phyloP scores from a whole-genome alignment of 2,329 filamentous ascomycete genomes.

The Ascochyta viciae-villosae region DNA sequence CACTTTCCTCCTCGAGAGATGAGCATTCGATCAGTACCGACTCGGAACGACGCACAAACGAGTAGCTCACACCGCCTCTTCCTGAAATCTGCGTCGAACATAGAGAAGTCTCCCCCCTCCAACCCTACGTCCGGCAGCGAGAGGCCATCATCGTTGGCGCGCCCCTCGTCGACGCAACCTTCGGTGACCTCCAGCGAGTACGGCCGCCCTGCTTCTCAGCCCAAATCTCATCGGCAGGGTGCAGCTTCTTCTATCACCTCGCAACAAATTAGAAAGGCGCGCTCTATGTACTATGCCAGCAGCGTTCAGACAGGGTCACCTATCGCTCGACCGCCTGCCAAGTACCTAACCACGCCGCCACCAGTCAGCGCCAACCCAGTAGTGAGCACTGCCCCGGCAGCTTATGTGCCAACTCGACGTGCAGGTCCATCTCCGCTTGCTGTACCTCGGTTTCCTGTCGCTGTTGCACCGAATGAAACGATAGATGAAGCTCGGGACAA shows the following conservation, averaged over 20 bases:
- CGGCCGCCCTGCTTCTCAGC: constrained; percentile 34
- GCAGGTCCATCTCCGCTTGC: constrained; percentile 29
- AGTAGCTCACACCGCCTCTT: constrained; percentile 19
- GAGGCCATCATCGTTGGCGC: neutral
- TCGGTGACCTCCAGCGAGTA: constrained; percentile 34
- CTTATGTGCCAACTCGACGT: constrained; percentile 12
- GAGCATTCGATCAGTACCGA: constrained; percentile 35
- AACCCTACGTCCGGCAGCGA: constrained; percentile 19
- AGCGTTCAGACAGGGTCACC: constrained; percentile 48
- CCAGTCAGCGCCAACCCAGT: constrained; percentile 12
- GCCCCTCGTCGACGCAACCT: constrained; percentile 29
- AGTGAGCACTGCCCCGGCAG: neutral
- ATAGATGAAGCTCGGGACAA: constrained; percentile 49
- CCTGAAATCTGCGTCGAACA: constrained; percentile 17
- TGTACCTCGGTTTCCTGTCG: constrained; percentile 35
- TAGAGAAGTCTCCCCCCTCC: constrained; percentile 32
- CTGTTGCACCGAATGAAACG: constrained; percentile 32
- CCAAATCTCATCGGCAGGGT: constrained; percentile 30
- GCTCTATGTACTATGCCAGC: constrained; percentile 50
- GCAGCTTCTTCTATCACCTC: constrained; percentile 37
- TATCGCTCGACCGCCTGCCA: constrained; percentile 42
- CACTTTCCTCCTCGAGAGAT: constrained; percentile 47
- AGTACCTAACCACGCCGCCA: constrained; percentile 40
- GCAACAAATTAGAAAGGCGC: constrained; percentile 48
- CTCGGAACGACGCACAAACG: constrained; percentile 20